Evolutionary conservation across 768 basidiomycete genomes (phyloP), one percentile per base, ranked within the genome.

Genomic region (Mrakia blollopis): DNA sequence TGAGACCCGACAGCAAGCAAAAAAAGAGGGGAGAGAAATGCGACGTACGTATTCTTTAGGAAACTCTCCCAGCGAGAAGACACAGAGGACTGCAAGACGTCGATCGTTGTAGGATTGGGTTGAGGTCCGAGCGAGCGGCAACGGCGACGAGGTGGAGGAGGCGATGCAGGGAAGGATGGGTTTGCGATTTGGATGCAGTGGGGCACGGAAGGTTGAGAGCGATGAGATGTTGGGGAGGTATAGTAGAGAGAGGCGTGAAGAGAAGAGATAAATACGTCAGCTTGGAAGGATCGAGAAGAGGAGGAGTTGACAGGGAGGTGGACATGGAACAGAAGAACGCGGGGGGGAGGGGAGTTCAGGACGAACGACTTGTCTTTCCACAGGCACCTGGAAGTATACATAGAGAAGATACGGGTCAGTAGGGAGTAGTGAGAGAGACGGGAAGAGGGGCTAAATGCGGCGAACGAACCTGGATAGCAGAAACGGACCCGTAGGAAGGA

Each of bases 41-140:
- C n/a, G 60, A 77, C 76, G 28, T 78, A 80, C 79, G 80, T 97
- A 97, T 90, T 96, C 93, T 83, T 92, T 92, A 54, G 94, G 94
- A 81, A 97, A 97, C 85, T 95, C 92, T 78, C 94, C 94, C 52
- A 94, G 88, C 13, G 93, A 92, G 83, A 97, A 97, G 16, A 93
- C 93, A 82, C 91, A 93, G 47, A 96, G 84, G 65, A 96, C 85
- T 70, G 92, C 41, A 32, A 39, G 25, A 23, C n/a, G 68, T 41
- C n/a, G 63, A 21, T 37, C n/a, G n/a, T n/a, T n/a, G n/a, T n/a
- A n/a, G n/a, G n/a, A n/a, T n/a, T n/a, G n/a, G 41, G 25, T n/a
- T 35, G 37, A 37, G 35, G 18, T 18, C 5, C 13, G 25, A 28
- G 57, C n/a, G 57, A 28, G 57, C 57, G 57, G 57, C 57, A 57